Percentiles rank a stretch among this genome's conserved stretches.
Conservation (phyloP, 129 eudicot genomes). For the Gnaphalium uliginosum region DNA sequence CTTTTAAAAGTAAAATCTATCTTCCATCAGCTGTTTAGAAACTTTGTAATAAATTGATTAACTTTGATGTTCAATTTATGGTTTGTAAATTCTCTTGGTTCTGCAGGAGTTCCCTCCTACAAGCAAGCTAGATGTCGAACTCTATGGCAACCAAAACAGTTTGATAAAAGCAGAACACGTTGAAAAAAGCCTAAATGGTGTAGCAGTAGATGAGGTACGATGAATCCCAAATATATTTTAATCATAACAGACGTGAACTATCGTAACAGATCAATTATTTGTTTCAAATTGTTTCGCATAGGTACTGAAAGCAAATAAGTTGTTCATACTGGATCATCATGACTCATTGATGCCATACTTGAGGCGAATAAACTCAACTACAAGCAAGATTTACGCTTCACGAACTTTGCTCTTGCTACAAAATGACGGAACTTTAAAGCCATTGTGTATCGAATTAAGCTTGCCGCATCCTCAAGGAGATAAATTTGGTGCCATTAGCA, state of each 20-base stretch:
- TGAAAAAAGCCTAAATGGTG: constrained; percentile 44
- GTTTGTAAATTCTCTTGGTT: background rate
- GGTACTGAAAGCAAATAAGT: constrained; percentile 47
- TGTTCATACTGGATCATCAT: constrained; percentile 72
- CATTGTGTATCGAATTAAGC: constrained; percentile 69
- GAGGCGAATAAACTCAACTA: constrained; percentile 55
- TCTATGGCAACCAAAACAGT: constrained; percentile 63
- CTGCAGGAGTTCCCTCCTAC: constrained; percentile 72
- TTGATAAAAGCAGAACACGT: constrained; percentile 46
- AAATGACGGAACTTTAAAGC: constrained; percentile 60
- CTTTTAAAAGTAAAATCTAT: constrained; percentile 44
- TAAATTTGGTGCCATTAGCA: constrained; percentile 45
- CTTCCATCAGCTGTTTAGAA: background rate
- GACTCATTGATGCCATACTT: constrained; percentile 67
- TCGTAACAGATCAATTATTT: background rate
- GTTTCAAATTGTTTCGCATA: background rate
- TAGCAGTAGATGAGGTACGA: constrained; percentile 52
- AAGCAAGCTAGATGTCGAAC: constrained; percentile 51
- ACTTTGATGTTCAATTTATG: background rate
- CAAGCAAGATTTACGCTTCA: constrained; percentile 63
- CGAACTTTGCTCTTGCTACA: constrained; percentile 62
- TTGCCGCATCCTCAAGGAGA: constrained; percentile 60
- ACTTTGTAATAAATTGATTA: background rate
- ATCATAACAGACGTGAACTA: background rate
- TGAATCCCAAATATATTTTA: background rate